These are phyloP conservation scores for Pythium plurisporium DNA, from an alignment of 352 stramenopile species.

Conservation along the genomic window DNA sequence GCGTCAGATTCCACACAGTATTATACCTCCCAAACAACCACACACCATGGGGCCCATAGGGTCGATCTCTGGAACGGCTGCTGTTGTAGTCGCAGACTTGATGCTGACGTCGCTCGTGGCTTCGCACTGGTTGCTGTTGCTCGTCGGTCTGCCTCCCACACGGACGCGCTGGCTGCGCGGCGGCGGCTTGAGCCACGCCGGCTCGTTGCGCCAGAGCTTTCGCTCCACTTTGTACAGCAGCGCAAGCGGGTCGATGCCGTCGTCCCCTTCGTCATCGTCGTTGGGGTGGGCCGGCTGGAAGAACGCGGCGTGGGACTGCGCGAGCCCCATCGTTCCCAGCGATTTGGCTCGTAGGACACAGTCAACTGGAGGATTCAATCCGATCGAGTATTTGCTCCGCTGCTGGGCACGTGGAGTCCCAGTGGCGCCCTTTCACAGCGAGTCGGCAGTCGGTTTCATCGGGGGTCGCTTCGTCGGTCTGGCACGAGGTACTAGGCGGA, in stretches of 20 bases:
- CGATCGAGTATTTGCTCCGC: no score
- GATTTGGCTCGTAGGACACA: background rate
- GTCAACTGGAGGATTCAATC: background rate
- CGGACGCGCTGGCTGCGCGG: conserved; percentile 8
- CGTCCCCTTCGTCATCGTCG: conserved; percentile 26
- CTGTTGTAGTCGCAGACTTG: background rate
- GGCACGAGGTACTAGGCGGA: no score
- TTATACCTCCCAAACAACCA: background rate
- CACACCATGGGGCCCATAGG: conserved; percentile 22
- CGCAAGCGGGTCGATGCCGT: conserved; percentile 38
- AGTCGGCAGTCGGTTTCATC: conserved; percentile 4
- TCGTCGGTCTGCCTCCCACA: conserved; percentile 1
- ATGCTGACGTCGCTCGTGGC: background rate
- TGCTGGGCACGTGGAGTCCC: no score
- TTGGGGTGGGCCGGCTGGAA: conserved; percentile 28
- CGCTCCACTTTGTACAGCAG: conserved; percentile 43
- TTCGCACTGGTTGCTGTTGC: background rate
- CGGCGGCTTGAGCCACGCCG: conserved; percentile 30
- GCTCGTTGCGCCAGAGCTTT: conserved; percentile 32
- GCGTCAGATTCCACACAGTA: background rate
- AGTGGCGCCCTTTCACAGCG: background rate
- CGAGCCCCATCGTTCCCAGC: conserved; percentile 32
- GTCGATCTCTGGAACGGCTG: conserved; percentile 4
- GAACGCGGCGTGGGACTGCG: conserved; percentile 47
- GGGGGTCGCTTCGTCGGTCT: no score